Evolutionary conservation across 169 alveolate species (phyloP), one percentile per base, ranked within the genome.

Genomic region (Blepharisma undulans): DNA sequence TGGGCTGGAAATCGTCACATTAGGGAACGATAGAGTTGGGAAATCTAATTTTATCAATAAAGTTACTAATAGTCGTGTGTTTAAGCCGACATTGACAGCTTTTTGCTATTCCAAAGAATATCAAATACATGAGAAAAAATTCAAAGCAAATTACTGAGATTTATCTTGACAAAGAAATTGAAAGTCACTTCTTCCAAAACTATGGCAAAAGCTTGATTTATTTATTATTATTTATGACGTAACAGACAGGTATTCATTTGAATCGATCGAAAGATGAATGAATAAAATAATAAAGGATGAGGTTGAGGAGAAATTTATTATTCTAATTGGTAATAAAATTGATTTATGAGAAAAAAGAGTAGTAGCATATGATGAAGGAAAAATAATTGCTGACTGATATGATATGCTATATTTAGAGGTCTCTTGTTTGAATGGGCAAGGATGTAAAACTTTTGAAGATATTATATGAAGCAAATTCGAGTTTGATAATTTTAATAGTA

Each of bases 211-310:
- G 10, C 93, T 95, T 30, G 94, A 94, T 76, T 95, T 95, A 25
- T 92, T 94, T 90, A 92, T 79, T n/a, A 33, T 79, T 8, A 21
- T 32, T 29, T 79, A 79, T 32, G 99, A 98, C 92, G 98, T 98
- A 8, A 97, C 99, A 29, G 98, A 97, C 93, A 94, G 98, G 76
- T 98, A 95, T 29, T 97, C 99, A n/a, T 98, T 98, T 87, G 98
- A 96, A 77, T 97, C 97, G 89, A 99, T 99, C 74, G 98, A 98
- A 82, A 98, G 95, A 74, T 99, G 99, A 99, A 97, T 98, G 92
- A 94, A 96, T 76, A 99, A 98, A 90, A 98, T 99, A 72, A 99
- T 98, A 90, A 12, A 32, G 8, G 29, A 98, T 93, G 99, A 99
- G 3, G 96, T 94, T 89, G 96, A 97, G 86, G 98, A 96, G 82